Percentiles rank a stretch among this genome's conserved stretches.
Evolutionary conservation across 768 basidiomycete species (phyloP).

Genomic region (Amanita subjunquillea): DNA sequence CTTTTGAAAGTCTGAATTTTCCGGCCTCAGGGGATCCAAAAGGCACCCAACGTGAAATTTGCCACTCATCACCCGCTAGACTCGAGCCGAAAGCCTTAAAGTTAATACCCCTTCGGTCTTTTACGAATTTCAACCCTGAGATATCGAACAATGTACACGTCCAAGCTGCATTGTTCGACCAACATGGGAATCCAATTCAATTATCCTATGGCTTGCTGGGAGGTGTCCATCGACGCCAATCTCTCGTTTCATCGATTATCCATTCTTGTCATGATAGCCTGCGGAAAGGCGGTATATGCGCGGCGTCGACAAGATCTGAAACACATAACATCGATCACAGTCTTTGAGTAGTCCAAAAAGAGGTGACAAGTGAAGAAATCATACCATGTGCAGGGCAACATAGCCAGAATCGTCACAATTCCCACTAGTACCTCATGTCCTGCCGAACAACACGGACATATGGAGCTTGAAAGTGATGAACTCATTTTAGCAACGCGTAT

Average conservation of each 20-base stretch:
- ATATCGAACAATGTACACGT: neutral
- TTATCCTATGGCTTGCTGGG: neutral
- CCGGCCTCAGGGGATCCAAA: neutral
- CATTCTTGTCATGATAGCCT: neutral
- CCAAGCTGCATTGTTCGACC: neutral
- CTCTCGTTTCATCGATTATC: neutral
- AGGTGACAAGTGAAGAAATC: neutral
- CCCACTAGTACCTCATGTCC: neutral
- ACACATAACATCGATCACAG: neutral
- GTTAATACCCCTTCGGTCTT: too few species aligned
- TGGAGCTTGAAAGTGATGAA: neutral
- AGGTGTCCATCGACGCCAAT: neutral
- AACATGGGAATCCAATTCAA: neutral
- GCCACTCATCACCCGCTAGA: too few species aligned
- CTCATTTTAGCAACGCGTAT: neutral
- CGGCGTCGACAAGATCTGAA: neutral
- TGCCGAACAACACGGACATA: neutral
- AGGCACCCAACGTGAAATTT: too few species aligned
- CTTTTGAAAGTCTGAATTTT: neutral
- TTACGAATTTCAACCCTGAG: too few species aligned
- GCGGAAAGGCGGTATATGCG: neutral
- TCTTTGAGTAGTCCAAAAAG: neutral
- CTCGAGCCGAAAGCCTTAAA: too few species aligned
- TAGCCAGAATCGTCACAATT: neutral
- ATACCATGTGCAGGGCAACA: neutral